Evolutionary conservation across 2,329 filamentous ascomycete species (phyloP).

Genomic region (Aspergillus transmontanensis): DNA sequence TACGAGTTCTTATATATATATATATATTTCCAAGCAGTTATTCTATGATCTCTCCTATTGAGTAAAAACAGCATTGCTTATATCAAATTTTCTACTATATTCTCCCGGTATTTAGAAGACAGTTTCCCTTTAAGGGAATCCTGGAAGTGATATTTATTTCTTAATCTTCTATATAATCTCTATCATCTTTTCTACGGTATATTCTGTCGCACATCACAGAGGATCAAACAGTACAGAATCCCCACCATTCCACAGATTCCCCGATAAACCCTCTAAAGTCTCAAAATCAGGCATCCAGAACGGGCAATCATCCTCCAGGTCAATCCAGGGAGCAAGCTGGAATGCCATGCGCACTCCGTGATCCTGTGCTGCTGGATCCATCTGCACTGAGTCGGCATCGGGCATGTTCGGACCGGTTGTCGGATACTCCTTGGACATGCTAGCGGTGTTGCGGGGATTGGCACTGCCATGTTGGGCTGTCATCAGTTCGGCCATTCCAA

Average conservation of each 20-base stretch:
- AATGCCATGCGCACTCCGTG: constrained; percentile 42
- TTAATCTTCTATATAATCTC: neutral
- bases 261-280: constrained; percentile 35
- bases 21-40: neutral
- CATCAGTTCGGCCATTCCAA: constrained; percentile 45
- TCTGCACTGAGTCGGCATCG: constrained; percentile 11
- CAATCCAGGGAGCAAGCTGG: constrained; percentile 44
- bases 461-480: constrained; percentile 35
- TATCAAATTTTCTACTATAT: neutral
- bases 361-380: constrained; percentile 29
- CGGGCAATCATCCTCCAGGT: constrained; percentile 37
- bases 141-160: neutral
- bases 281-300: constrained; percentile 46
- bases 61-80: neutral
- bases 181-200: neutral
- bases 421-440: constrained; percentile 18
- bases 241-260: constrained; percentile 31
- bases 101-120: neutral
- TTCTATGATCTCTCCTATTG: neutral
- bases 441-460: constrained; percentile 14
- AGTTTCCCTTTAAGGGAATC: neutral
- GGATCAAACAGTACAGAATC: constrained; percentile 33
- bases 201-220: constrained; percentile 17
- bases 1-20: neutral
- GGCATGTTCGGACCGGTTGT: constrained; percentile 10